Conservation (phyloP, 2,329 filamentous ascomycete genomes). For the Beauveria scarabaeidicola region DNA sequence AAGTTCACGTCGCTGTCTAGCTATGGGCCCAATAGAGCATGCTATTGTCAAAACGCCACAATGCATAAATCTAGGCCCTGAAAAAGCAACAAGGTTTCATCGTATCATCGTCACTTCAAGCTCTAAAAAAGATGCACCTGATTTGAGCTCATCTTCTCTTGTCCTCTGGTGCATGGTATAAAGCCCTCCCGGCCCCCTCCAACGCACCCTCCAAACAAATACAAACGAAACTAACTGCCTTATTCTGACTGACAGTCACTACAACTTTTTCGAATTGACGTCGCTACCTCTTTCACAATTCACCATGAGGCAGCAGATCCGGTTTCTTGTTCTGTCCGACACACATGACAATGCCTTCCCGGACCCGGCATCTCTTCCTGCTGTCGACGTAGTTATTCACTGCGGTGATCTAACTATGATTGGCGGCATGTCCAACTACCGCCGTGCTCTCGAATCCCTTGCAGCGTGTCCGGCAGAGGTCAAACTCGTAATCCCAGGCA, state of each 20-base stretch:
- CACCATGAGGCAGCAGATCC: background rate
- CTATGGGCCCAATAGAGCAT: too few relatives aligned
- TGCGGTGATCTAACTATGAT: constrained; percentile 35
- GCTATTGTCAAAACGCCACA: too few relatives aligned
- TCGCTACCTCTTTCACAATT: background rate
- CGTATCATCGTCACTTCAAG: too few relatives aligned
- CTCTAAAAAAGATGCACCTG: background rate
- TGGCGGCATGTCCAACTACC: constrained; percentile 30
- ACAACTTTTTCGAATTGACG: background rate
- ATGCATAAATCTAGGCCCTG: too few relatives aligned
- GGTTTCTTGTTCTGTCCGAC: constrained; percentile 8
- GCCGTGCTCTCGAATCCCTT: constrained; percentile 26
- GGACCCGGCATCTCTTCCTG: background rate
- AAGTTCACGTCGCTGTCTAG: too few relatives aligned
- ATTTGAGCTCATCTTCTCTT: too few relatives aligned
- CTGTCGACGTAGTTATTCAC: constrained; percentile 32
- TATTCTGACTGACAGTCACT: background rate
- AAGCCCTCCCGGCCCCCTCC: background rate
- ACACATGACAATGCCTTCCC: constrained; percentile 7
- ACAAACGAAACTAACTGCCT: background rate
- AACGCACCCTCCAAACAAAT: background rate
- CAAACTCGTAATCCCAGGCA: constrained; percentile 37
- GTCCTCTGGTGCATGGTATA: background rate
- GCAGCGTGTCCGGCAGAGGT: constrained; percentile 28
- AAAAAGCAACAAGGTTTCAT: background rate